Evolutionary conservation across 2,329 filamentous ascomycete species (phyloP), one percentile per base, ranked within the genome.

Genomic region (Ascochyta koolunga): DNA sequence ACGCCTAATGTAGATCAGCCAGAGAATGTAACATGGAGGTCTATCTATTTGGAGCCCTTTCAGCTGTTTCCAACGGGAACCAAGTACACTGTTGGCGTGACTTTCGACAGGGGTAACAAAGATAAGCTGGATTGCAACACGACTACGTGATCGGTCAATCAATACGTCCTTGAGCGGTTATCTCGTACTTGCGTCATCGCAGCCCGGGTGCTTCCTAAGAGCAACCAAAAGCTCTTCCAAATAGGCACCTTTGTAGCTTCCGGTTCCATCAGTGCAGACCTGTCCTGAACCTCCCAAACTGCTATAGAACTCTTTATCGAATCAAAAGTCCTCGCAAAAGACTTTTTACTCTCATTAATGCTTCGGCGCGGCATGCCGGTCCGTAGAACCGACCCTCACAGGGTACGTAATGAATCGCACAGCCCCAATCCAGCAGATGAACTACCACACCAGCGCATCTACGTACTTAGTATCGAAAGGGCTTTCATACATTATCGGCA

Each of bases 321-420:
- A 18, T 57, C 53, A 10, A 58, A 35, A 3, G 44, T 44, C 8
- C 50, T 45, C 3, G 56, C 56, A 21, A 58, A 58, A 54, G n/a
- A 63, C 60, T 15, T 63, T 52, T 25, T 63, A 58, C 44, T 59
- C 58, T 3, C 60, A 63, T 31, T 53, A 63, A 21, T 63, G 61
- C 40, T 61, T 63, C n/a, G 58, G 59, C 18, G 57, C 54, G 16
- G 54, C 54, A 11, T 62, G 59, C 35, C 24, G 49, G 29, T 57
- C 59, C 37, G 51, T 58, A 11, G 58, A 58, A 25, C 59, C 59
- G 2, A 88, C 85, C 0, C 79, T 88, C 0, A 83, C 84, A 67
- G 78, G 78, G n/a, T 86, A 84, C 0, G 74, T 89, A 2, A 83
- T 88, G 82, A 88, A 88, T 73, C 85, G 88, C 71, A 81, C 79